Evolutionary conservation across 352 stramenopile genomes (phyloP).

Genomic region (Elongisporangium anandrum): DNA sequence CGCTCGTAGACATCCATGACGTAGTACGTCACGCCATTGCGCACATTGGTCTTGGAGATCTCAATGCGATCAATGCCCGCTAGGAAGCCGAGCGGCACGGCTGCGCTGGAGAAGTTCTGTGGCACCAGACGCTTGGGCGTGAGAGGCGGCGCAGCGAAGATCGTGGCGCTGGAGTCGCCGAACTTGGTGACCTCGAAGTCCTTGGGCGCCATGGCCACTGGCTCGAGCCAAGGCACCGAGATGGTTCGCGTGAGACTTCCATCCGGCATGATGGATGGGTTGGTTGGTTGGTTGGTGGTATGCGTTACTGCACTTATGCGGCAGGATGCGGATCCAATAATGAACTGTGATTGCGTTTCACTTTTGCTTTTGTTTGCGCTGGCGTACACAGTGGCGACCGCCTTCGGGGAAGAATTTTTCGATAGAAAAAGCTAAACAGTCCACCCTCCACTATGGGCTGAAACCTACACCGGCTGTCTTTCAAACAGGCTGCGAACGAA

Average conservation of each 20-base stretch:
- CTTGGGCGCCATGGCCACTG: neutral
- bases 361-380: neutral
- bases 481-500: neutral
- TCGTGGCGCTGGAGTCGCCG: neutral
- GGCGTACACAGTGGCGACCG: neutral
- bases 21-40: constrained; percentile 45
- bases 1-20: constrained; percentile 48
- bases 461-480: neutral
- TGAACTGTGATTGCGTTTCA: neutral
- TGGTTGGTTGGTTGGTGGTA: neutral
- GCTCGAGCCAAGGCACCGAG: neutral
- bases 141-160: constrained; percentile 18
- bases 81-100: constrained; percentile 36
- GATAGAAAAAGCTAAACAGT: neutral
- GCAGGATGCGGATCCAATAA: neutral
- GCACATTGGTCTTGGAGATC: constrained; percentile 35
- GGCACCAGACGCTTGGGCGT: constrained; percentile 32
- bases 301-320: neutral
- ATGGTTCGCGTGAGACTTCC: neutral
- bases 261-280: neutral
- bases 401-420: neutral
- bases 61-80: constrained; percentile 48
- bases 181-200: neutral
- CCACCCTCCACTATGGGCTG: neutral
- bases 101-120: constrained; percentile 22